Percentiles rank a stretch among this genome's conserved stretches.
Evolutionary conservation across 345 rosid species (phyloP).

Genomic region (Camelina sativa): DNA sequence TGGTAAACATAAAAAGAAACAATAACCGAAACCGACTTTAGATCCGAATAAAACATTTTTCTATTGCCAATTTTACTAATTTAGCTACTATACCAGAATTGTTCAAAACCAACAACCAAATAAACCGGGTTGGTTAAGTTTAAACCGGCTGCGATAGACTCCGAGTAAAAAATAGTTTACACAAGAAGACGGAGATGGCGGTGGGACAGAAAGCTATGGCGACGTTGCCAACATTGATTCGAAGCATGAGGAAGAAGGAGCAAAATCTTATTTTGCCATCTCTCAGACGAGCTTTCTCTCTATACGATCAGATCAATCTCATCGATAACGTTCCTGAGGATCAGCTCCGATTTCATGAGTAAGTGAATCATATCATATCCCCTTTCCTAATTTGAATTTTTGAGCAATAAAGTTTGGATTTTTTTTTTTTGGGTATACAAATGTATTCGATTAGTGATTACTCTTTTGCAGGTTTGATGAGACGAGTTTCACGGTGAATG

Average conservation of each 20-base stretch:
- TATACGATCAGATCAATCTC: slow-evolving; percentile 89
- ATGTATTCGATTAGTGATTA: background rate
- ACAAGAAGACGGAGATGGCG: slow-evolving; percentile 45
- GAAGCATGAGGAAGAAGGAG: slow-evolving; percentile 23
- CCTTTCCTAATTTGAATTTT: background rate
- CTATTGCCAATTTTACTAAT: too few species aligned
- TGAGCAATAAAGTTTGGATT: background rate
- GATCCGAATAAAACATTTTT: background rate
- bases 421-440: background rate
- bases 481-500: slow-evolving; percentile 83
- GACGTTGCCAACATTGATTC: slow-evolving; percentile 49
- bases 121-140: slow-evolving; percentile 19
- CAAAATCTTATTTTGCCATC: slow-evolving; percentile 55
- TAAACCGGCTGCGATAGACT: too few species aligned
- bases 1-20: background rate
- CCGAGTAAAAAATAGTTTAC: background rate
- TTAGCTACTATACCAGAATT: background rate
- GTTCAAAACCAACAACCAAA: background rate
- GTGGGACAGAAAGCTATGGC: slow-evolving; percentile 51
- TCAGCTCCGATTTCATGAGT: slow-evolving; percentile 81
- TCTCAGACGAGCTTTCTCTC: slow-evolving; percentile 77
- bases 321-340: slow-evolving; percentile 81
- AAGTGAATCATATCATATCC: slow-evolving; percentile 39
- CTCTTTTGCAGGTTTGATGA: slow-evolving; percentile 58
- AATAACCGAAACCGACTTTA: background rate